A percentile compares a stretch with the other conserved stretches of the same genome.
Evolutionary conservation across 345 rosid species (phyloP).

Genomic region (Stellera chamaejasme): DNA sequence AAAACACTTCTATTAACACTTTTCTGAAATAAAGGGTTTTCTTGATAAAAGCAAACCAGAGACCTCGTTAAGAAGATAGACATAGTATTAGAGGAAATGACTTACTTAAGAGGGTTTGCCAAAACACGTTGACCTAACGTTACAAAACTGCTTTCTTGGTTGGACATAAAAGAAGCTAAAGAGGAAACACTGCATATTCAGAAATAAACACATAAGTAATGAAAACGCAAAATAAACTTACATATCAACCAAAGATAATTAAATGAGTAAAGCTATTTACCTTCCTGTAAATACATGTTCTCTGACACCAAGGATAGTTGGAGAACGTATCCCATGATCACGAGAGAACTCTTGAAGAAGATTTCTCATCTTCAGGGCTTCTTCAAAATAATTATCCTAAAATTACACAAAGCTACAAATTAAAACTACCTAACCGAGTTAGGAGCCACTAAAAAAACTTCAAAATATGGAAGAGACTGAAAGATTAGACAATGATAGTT

Average conservation of each 20-base stretch:
- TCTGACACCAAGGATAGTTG: slow-evolving; percentile 98
- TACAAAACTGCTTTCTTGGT: slow-evolving; percentile 92
- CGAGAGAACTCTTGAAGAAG: slow-evolving; percentile 82
- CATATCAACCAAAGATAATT: slow-evolving; percentile 2
- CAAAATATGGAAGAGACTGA: too few species aligned
- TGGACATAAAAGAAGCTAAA: slow-evolving; percentile 92
- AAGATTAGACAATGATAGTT: too few species aligned
- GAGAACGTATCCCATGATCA: slow-evolving; percentile 81
- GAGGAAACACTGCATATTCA: slow-evolving; percentile 85
- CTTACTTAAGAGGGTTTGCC: slow-evolving; percentile 95
- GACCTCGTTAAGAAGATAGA: neutral
- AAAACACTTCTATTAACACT: slow-evolving; percentile 7
- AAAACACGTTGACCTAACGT: slow-evolving; percentile 94
- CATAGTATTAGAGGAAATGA: slow-evolving; percentile 5
- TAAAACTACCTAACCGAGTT: neutral
- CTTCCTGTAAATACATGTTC: slow-evolving; percentile 98
- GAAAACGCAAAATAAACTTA: neutral
- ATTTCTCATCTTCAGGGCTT: slow-evolving; percentile 97
- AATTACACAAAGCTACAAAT: slow-evolving; percentile 1
- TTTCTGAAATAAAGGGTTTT: neutral
- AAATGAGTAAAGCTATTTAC: slow-evolving; percentile 22
- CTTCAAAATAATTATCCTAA: slow-evolving; percentile 97
- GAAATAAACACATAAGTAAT: slow-evolving; percentile 8
- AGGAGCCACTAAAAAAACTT: too few species aligned
- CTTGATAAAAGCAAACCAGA: slow-evolving; percentile 4